These are phyloP conservation scores for Ajuga chamaepitys DNA, from an alignment of 257 asterid genomes.

Conservation along the genomic window DNA sequence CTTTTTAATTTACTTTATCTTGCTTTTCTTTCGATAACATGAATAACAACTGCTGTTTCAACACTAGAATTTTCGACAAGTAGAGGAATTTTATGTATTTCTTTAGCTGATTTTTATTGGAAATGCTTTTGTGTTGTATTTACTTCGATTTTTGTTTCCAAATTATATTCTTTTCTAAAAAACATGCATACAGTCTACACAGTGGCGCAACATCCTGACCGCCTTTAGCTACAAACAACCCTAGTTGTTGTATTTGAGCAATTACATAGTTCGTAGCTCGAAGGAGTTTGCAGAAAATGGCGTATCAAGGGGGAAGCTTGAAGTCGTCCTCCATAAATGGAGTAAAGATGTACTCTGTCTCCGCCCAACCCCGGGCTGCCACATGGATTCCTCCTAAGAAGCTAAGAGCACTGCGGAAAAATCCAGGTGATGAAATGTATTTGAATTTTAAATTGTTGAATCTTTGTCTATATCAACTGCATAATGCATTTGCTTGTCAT, in stretches of 20 bases:
- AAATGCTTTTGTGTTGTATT: background rate
- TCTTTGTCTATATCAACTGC: background rate
- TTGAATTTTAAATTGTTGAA: background rate
- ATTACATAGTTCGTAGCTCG: background rate
- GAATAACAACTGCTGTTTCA: background rate
- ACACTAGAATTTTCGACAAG: background rate
- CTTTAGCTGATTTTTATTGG: background rate
- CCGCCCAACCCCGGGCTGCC: conserved; percentile 62
- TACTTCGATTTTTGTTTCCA: background rate
- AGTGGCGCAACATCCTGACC: background rate
- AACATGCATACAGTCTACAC: background rate
- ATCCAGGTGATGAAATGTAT: conserved; percentile 37
- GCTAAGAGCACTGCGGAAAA: conserved; percentile 75
- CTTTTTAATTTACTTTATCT: background rate
- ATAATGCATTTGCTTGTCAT: background rate
- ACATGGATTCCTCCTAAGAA: conserved; percentile 88
- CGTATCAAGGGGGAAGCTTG: conserved; percentile 72
- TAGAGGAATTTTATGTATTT: background rate
- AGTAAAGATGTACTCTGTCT: conserved; percentile 70
- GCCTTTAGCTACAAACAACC: background rate
- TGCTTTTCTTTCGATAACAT: background rate
- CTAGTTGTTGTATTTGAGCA: background rate
- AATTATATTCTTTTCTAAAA: background rate
- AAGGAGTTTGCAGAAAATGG: conserved; percentile 34
- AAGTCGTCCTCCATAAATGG: conserved; percentile 86